These are phyloP conservation scores for Ailanthus altissimus DNA, from an alignment of 345 rosid species.

Conservation along the genomic window DNA sequence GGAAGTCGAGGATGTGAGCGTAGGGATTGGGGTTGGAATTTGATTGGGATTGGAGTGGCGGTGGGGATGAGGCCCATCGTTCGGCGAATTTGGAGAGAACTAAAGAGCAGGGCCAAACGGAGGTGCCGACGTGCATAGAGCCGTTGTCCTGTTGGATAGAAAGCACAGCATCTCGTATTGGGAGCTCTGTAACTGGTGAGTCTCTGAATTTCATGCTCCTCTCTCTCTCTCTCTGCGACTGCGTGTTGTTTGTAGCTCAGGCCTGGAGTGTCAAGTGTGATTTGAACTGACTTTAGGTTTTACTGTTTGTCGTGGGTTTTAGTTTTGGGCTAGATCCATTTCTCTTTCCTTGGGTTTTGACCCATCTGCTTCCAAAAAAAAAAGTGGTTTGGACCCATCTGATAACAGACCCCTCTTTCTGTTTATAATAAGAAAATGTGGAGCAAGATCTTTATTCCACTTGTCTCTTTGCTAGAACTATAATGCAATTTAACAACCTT, in stretches of 20 bases:
- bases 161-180: conserved; percentile 54
- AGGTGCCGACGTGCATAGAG: conserved; percentile 88
- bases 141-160: conserved; percentile 83
- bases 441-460: no score
- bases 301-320: no score
- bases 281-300: no score
- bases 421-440: no score
- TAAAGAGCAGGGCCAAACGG: conserved; percentile 92
- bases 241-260: no score
- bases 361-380: no score
- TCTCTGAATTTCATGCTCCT: conserved; percentile 80
- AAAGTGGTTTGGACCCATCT: no score
- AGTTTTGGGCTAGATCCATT: no score
- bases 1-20: conserved; percentile 66
- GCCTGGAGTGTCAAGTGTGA: neutral
- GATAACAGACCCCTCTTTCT: no score
- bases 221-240: neutral
- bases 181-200: conserved; percentile 83
- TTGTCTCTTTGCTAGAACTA: no score
- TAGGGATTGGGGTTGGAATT: conserved; percentile 46
- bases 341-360: no score
- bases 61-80: conserved; percentile 63
- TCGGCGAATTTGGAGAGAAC: conserved; percentile 90
- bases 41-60: conserved; percentile 20
- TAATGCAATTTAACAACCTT: no score